Evolutionary conservation across 1,284 basidiomycete genomes (phyloP).

Genomic region (Coniferiporia weirii): DNA sequence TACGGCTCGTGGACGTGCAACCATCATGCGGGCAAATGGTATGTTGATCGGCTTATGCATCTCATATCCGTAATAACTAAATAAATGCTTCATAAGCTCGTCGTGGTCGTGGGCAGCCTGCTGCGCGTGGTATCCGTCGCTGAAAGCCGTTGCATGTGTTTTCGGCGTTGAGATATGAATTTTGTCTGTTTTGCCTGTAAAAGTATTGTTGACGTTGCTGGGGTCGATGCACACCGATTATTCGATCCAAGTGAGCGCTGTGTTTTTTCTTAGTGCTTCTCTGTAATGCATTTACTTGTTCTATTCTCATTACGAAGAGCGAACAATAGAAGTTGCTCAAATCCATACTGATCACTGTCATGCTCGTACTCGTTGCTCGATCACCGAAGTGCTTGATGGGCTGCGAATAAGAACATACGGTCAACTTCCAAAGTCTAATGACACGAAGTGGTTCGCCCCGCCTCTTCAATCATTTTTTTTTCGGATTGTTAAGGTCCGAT

Average conservation of each 20-base stretch:
- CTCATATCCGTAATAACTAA: conserved; percentile 14
- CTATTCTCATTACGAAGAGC: background rate
- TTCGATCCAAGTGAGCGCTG: conserved; percentile 10
- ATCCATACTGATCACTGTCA: too few species aligned
- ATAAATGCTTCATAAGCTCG: conserved; percentile 49
- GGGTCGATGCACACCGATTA: background rate
- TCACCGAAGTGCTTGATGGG: too few species aligned
- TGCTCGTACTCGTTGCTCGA: too few species aligned
- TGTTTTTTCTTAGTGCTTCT: conserved; percentile 5
- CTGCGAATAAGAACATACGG: too few species aligned
- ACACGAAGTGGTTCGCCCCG: too few species aligned
- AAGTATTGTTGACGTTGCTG: conserved; percentile 10
- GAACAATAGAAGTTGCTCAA: too few species aligned
- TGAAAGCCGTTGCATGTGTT: conserved; percentile 30
- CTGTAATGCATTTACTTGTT: conserved; percentile 9
- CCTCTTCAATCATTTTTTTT: too few species aligned
- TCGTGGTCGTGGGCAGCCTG: conserved; percentile 75
- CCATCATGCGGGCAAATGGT: conserved; percentile 76
- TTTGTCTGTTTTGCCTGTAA: conserved; percentile 9
- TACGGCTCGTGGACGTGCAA: conserved; percentile 92
- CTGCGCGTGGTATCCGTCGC: conserved; percentile 71
- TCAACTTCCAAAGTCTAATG: too few species aligned
- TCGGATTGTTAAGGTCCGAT: too few species aligned
- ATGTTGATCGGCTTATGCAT: conserved; percentile 36
- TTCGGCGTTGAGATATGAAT: background rate